Percentiles rank a stretch among this genome's conserved stretches.
These are phyloP conservation scores for Candolleomyces efflorescens DNA, from an alignment of 768 basidiomycete species.

Conservation along the genomic window DNA sequence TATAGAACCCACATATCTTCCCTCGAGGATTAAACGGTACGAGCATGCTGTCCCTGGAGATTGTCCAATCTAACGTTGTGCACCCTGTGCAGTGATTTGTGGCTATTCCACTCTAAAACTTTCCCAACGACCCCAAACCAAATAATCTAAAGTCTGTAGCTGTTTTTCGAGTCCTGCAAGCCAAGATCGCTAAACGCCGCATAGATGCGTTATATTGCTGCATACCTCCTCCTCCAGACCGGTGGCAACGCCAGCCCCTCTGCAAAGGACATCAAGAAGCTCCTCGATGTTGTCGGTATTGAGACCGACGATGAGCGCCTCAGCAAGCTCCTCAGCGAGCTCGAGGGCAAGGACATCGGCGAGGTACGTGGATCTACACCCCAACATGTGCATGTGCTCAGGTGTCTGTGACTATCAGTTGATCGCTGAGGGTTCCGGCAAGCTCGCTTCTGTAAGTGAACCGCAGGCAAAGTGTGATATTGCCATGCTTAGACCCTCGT, in stretches of 20 bases:
- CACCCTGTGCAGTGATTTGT: slow-evolving; percentile 70
- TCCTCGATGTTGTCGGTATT: slow-evolving; percentile 83
- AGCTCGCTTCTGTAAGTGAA: slow-evolving; percentile 79
- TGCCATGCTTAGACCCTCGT: neutral
- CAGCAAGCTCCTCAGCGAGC: slow-evolving; percentile 80
- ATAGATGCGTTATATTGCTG: slow-evolving; percentile 91
- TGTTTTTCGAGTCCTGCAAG: neutral
- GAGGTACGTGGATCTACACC: slow-evolving; percentile 42
- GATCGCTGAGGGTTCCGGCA: slow-evolving; percentile 88
- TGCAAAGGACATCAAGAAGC: slow-evolving; percentile 81
- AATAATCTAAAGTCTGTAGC: slow-evolving; percentile 40
- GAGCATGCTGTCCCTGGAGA: slow-evolving; percentile 7
- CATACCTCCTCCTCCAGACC: slow-evolving; percentile 94
- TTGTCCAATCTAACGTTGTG: slow-evolving; percentile 5
- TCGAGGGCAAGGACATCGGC: slow-evolving; percentile 86
- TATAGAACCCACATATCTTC: slow-evolving; percentile 96
- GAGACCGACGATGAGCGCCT: slow-evolving; percentile 83
- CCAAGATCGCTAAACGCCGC: neutral
- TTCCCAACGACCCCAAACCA: slow-evolving; percentile 20
- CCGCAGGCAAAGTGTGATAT: slow-evolving; percentile 17
- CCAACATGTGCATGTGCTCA: neutral
- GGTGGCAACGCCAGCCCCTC: slow-evolving; percentile 90
- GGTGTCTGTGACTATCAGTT: slow-evolving; percentile 42
- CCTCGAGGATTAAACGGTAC: slow-evolving; percentile 83
- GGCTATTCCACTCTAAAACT: slow-evolving; percentile 62